A percentile compares a stretch with the other conserved stretches of the same genome.
phyloP scores from a whole-genome alignment of 768 basidiomycete species.

The Tubosaeta sp. region DNA sequence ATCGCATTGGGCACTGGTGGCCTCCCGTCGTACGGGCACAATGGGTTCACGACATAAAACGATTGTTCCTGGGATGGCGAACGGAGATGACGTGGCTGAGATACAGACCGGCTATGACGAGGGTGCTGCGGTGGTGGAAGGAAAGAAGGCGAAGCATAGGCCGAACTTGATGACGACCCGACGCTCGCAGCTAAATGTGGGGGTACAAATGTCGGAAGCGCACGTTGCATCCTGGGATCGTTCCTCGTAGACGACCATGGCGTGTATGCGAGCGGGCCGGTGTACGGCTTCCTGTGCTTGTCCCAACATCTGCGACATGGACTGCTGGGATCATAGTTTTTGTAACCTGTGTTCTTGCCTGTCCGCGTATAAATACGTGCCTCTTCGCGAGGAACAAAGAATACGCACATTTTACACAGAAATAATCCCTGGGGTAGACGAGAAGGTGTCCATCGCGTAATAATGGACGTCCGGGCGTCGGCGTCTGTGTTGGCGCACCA shows the following conservation, averaged over 20 bases:
- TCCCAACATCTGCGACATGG: slow-evolving; percentile 77
- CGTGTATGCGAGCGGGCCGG: slow-evolving; percentile 56
- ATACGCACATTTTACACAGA: slow-evolving; percentile 64
- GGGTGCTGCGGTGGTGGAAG: slow-evolving; percentile 7
- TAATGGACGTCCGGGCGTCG: slow-evolving; percentile 65
- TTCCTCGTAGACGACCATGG: slow-evolving; percentile 31
- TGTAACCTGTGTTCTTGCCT: slow-evolving; percentile 78
- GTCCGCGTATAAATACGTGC: background rate
- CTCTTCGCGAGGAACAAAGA: too few species aligned
- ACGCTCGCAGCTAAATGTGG: slow-evolving; percentile 15
- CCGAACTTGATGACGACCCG: background rate
- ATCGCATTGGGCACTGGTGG: slow-evolving; percentile 39
- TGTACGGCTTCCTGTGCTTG: slow-evolving; percentile 58
- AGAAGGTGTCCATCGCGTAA: slow-evolving; percentile 57
- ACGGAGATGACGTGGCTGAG: slow-evolving; percentile 6
- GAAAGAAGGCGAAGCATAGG: background rate
- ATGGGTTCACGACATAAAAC: slow-evolving; percentile 26
- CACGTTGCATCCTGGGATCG: slow-evolving; percentile 26
- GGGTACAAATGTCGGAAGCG: slow-evolving; percentile 23
- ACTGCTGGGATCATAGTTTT: slow-evolving; percentile 57
- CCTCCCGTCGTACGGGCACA: slow-evolving; percentile 7
- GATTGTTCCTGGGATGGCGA: slow-evolving; percentile 7
- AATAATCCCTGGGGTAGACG: slow-evolving; percentile 61
- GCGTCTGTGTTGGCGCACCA: slow-evolving; percentile 57
- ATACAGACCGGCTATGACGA: slow-evolving; percentile 16